These are phyloP conservation scores for Mycena rebaudengoi DNA, from an alignment of 768 basidiomycete species.

Conservation along the genomic window DNA sequence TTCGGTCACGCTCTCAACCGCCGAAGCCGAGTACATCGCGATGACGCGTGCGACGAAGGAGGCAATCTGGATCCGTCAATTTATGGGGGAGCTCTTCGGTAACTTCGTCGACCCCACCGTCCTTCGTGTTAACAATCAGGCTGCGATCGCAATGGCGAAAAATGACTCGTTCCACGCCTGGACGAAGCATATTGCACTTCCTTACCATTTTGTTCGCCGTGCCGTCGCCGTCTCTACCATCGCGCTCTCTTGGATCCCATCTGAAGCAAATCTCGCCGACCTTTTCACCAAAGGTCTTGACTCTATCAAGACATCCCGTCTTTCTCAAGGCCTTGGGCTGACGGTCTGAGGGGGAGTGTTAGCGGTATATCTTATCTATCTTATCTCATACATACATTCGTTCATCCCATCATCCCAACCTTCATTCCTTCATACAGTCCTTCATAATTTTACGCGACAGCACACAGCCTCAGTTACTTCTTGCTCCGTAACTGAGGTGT, in stretches of 20 bases:
- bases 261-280: slow-evolving; percentile 36
- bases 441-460: no score
- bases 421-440: no score
- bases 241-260: slow-evolving; percentile 25
- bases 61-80: slow-evolving; percentile 35
- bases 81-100: slow-evolving; percentile 25
- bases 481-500: no score
- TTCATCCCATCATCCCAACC: slow-evolving; percentile 2
- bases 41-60: slow-evolving; percentile 29
- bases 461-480: no score
- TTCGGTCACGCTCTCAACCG: slow-evolving; percentile 42
- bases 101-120: slow-evolving; percentile 13
- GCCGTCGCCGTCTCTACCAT: slow-evolving; percentile 39
- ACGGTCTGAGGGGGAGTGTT: slow-evolving; percentile 20
- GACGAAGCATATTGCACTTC: slow-evolving; percentile 41
- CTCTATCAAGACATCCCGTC: slow-evolving; percentile 8
- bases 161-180: slow-evolving; percentile 32
- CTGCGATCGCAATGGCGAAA: slow-evolving; percentile 21
- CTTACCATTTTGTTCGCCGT: slow-evolving; percentile 35
- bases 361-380: slow-evolving; percentile 10
- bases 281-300: slow-evolving; percentile 38
- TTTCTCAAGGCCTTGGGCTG: slow-evolving; percentile 2
- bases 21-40: slow-evolving; percentile 46
- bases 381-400: slow-evolving; percentile 1
- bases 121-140: slow-evolving; percentile 28